Percentiles rank a stretch among this genome's conserved stretches.
Evolutionary conservation across 1,284 basidiomycete genomes (phyloP).

Genomic region (Bjerkandera adusta): DNA sequence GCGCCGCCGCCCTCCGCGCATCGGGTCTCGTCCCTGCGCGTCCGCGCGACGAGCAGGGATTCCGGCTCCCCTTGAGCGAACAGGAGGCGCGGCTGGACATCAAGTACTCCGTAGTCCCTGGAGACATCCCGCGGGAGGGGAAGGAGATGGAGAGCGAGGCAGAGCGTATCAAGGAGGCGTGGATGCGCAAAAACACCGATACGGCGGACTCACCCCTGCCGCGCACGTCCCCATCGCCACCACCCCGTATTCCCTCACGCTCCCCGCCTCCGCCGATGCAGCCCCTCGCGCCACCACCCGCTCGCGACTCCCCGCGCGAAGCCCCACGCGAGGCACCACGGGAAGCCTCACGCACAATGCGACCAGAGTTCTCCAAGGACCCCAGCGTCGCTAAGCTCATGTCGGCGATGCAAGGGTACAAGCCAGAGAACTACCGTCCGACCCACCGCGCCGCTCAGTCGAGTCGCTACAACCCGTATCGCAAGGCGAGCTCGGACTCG

Average conservation of each 20-base stretch:
- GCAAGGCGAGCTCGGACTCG: too few species aligned
- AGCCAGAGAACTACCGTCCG: conserved; percentile 10
- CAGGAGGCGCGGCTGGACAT: conserved; percentile 31
- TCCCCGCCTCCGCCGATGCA: conserved; percentile 3
- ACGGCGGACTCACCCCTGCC: background rate
- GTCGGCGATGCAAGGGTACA: conserved; percentile 11
- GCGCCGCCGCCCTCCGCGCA: conserved; percentile 30
- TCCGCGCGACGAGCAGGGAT: conserved; percentile 20
- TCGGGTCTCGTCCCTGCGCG: conserved; percentile 27
- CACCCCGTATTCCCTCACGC: background rate
- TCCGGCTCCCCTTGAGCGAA: conserved; percentile 27
- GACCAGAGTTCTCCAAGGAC: conserved; percentile 3
- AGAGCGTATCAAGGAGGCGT: conserved; percentile 27
- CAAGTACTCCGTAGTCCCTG: conserved; percentile 21
- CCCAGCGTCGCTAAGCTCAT: conserved; percentile 9
- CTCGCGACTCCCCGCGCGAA: background rate
- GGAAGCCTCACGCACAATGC: conserved; percentile 1
- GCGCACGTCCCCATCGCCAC: background rate
- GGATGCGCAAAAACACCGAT: conserved; percentile 21
- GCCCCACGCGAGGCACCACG: conserved; percentile 1
- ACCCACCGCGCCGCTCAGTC: background rate
- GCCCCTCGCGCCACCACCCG: background rate
- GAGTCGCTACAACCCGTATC: conserved; percentile 2
- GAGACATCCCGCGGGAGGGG: conserved; percentile 4
- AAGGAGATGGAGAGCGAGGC: conserved; percentile 26